phyloP scores from a whole-genome alignment of 805 yeast species.

The Saccharomyces eubayanus region DNA sequence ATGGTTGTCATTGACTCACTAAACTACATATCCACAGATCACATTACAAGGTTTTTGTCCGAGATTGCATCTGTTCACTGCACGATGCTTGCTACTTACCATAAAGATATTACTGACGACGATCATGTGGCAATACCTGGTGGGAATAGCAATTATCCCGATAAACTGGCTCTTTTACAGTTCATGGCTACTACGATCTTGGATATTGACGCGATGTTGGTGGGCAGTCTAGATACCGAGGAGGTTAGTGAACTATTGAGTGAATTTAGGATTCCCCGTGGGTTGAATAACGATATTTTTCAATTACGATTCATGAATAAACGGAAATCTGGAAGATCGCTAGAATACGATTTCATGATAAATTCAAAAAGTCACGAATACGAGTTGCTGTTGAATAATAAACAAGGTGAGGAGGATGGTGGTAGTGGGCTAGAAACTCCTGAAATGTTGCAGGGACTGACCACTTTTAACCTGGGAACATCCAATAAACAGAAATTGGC shows the following conservation, averaged over 20 bases:
- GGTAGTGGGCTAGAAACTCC: slow-evolving; percentile 35
- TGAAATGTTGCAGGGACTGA: slow-evolving; percentile 55
- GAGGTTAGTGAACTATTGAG: slow-evolving; percentile 35
- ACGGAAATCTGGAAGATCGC: slow-evolving; percentile 78
- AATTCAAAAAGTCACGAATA: slow-evolving; percentile 42
- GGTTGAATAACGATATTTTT: slow-evolving; percentile 42
- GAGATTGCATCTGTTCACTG: slow-evolving; percentile 40
- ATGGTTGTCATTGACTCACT: slow-evolving; percentile 60
- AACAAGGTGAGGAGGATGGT: slow-evolving; percentile 19
- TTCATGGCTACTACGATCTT: slow-evolving; percentile 73
- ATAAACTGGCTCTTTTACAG: slow-evolving; percentile 41
- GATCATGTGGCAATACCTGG: slow-evolving; percentile 8
- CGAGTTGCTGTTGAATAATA: slow-evolving; percentile 21
- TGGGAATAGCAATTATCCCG: slow-evolving; percentile 39
- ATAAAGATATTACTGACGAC: slow-evolving; percentile 31
- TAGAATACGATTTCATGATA: slow-evolving; percentile 46
- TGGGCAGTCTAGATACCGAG: slow-evolving; percentile 37
- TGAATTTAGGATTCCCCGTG: slow-evolving; percentile 42
- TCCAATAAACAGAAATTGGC: slow-evolving; percentile 69
- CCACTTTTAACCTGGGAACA: slow-evolving; percentile 81
- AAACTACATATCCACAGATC: slow-evolving; percentile 43
- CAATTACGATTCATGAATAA: slow-evolving; percentile 51
- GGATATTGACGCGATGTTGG: slow-evolving; percentile 43
- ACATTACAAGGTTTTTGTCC: slow-evolving; percentile 44
- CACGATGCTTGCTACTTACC: slow-evolving; percentile 42